Evolutionary conservation across 2,329 filamentous ascomycete species (phyloP), one percentile per base, ranked within the genome.

Genomic region (Alternaria solani): DNA sequence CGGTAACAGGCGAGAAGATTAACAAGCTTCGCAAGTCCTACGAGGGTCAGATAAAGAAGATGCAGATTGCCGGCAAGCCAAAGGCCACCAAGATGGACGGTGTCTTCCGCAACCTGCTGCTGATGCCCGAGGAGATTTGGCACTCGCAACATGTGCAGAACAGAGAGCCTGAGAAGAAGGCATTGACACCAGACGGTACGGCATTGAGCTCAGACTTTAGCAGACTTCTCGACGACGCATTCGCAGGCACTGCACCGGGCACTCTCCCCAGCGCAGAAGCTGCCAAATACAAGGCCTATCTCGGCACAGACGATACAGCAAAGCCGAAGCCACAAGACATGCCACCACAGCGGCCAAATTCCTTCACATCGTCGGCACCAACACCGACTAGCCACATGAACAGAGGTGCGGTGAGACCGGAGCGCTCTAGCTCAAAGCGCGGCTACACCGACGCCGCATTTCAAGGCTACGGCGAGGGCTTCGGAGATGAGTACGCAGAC

Each of bases 401-500:
- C n/a, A 69, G 72, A 55, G 84, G 86, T 56, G 78, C 80, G 11
- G 77, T 81, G 39, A 83, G 91, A 55, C 87, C 89, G 34, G 88
- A 89, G 68, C 85, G 91, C 48, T 82, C 84, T 56, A 84, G 87
- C 63, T 92, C 91, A 81, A 93, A 93, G 83, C 86, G 91, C 48
- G 87, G 88, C 63, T 94, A 93, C 73, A 88, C 89, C 39, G 91
- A 94, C 65, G 86, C 84, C 68, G 91, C 89, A 70, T 94, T 87
- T 72, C 88, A 91, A 70, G 91, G 91, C 42, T 93, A 93, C 70
- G 86, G 87, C 44, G 90, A 93, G 67, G 88, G 89, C 34, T 92
- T 84, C 67, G 85, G 85, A 9, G 90, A 93, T 63, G 89, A 92
- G 65, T 90, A 75, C 8, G 87, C 84, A 57, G 88, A 92, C 71